phyloP scores from a whole-genome alignment of 2,329 filamentous ascomycete species.

The Curvularia verruculosa region DNA sequence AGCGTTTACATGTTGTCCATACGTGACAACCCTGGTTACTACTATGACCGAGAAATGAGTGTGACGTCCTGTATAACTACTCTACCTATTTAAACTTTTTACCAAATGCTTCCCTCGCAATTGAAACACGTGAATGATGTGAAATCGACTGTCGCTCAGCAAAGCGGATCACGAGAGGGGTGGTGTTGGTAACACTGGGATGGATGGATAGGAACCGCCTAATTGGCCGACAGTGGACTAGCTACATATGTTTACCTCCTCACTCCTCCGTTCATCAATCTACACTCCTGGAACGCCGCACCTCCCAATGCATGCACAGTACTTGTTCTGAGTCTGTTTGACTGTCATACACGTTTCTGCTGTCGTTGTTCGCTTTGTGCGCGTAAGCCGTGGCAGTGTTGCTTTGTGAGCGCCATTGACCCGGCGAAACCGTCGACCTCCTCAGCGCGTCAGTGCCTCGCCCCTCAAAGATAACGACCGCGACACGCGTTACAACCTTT shows the following conservation, averaged over 20 bases:
- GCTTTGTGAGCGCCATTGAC: slow-evolving; percentile 29
- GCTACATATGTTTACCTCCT: slow-evolving; percentile 46
- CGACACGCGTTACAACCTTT: slow-evolving; percentile 26
- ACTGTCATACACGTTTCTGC: slow-evolving; percentile 21
- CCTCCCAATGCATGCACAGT: slow-evolving; percentile 36
- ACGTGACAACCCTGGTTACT: neutral
- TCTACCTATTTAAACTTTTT: neutral
- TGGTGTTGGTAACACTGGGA: slow-evolving; percentile 42
- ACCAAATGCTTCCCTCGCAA: neutral
- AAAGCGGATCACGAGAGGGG: slow-evolving; percentile 38
- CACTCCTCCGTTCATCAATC: slow-evolving; percentile 37
- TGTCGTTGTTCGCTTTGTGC: slow-evolving; percentile 26
- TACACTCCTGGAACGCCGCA: slow-evolving; percentile 25
- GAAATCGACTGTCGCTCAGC: neutral
- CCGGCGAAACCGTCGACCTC: slow-evolving; percentile 32
- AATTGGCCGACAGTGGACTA: slow-evolving; percentile 45
- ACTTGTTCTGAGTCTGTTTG: slow-evolving; percentile 28
- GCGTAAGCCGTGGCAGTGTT: slow-evolving; percentile 46
- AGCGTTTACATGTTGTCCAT: slow-evolving; percentile 4
- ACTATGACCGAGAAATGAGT: neutral
- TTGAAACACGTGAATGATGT: neutral
- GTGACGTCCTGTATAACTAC: neutral
- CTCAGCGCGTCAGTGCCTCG: slow-evolving; percentile 43
- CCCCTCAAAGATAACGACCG: slow-evolving; percentile 29
- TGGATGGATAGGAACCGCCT: slow-evolving; percentile 39